Evolutionary conservation across 1,284 basidiomycete genomes (phyloP).

Genomic region (Sanghuangporus weigelae): DNA sequence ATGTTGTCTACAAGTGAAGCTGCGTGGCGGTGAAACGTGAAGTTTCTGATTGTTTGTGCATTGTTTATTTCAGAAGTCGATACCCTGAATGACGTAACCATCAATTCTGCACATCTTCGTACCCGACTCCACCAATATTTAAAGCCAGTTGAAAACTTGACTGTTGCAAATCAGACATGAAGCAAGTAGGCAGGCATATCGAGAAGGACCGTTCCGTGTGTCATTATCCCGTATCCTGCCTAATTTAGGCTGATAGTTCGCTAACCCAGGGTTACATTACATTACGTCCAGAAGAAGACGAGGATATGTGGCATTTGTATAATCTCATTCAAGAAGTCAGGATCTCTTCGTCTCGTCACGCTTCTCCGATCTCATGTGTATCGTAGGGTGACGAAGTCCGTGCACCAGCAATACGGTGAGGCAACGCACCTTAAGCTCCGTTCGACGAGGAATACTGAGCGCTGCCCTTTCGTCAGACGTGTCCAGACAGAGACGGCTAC

Average conservation of each 20-base stretch:
- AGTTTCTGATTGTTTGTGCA: neutral
- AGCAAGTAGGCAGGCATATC: constrained; percentile 65
- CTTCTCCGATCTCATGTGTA: constrained; percentile 11
- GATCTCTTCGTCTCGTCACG: constrained; percentile 5
- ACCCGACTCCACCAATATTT: neutral
- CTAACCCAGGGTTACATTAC: constrained; percentile 76
- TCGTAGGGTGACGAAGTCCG: constrained; percentile 77
- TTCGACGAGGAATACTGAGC: constrained; percentile 3
- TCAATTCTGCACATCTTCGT: neutral
- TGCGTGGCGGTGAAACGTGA: neutral
- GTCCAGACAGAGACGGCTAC: constrained; percentile 83
- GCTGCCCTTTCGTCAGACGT: constrained; percentile 35
- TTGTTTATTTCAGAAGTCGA: constrained; percentile 1
- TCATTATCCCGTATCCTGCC: constrained; percentile 17
- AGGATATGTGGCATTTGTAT: constrained; percentile 99
- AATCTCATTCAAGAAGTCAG: constrained; percentile 78
- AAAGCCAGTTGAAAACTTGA: neutral
- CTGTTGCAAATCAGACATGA: constrained; percentile 46
- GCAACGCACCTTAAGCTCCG: neutral
- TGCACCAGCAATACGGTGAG: constrained; percentile 82
- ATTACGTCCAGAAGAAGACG: constrained; percentile 90
- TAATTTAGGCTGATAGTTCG: neutral
- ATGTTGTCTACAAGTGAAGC: neutral
- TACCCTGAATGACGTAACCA: neutral
- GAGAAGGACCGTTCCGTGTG: constrained; percentile 76